Percentiles rank a stretch among this genome's conserved stretches.
phyloP scores from a whole-genome alignment of 2,329 filamentous ascomycete species.

The Colletotrichum liaoningense region DNA sequence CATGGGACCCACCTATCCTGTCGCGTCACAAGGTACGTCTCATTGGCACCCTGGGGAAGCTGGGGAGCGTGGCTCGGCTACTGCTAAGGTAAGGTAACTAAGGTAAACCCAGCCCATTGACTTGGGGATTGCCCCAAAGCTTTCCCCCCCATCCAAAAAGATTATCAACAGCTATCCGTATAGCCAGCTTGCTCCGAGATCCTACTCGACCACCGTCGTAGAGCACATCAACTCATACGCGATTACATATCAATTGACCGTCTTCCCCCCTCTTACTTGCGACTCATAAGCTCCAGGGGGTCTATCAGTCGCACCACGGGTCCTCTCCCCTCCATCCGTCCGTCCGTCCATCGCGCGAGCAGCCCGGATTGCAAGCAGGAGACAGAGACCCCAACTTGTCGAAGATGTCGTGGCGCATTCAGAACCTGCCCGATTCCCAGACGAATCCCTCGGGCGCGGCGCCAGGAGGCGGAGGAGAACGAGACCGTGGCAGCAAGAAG shows the following conservation, averaged over 20 bases:
- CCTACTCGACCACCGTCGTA: not conserved
- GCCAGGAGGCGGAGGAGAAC: not conserved
- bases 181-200: not conserved
- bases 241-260: not conserved
- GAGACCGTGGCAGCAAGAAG: not conserved
- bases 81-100: not conserved
- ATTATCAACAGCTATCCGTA: not conserved
- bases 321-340: not conserved
- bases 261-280: not conserved
- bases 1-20: constrained; percentile 3
- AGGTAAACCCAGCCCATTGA: not conserved
- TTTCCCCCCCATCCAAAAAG: not conserved
- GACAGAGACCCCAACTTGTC: too few species aligned
- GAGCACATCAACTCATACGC: too few species aligned
- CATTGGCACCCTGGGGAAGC: constrained; percentile 4
- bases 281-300: not conserved
- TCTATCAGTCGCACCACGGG: not conserved
- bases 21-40: constrained; percentile 17
- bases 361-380: not conserved
- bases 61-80: not conserved
- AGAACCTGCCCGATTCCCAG: constrained; percentile 34
- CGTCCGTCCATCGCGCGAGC: not conserved
- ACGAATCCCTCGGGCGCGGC: constrained; percentile 32
- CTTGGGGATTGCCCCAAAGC: not conserved
- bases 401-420: constrained; percentile 37